Evolutionary conservation across 352 stramenopile genomes (phyloP).

Genomic region (Pythium vanterpoolii): DNA sequence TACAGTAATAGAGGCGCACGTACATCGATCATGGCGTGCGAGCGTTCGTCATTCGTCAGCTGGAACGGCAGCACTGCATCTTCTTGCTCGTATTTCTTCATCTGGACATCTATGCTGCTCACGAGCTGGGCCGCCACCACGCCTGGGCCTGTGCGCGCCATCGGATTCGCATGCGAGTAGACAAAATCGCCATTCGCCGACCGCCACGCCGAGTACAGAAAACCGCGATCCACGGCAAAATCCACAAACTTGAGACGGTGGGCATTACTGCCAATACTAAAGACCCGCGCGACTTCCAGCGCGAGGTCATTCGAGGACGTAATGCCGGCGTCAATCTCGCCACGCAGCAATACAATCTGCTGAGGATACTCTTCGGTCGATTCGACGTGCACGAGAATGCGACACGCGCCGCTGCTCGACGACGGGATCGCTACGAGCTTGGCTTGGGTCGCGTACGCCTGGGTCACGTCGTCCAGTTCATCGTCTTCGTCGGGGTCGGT

Average conservation of each 20-base stretch:
- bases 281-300: constrained; percentile 50
- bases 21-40: constrained; percentile 43
- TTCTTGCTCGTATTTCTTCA: constrained; percentile 59
- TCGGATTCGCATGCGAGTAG: constrained; percentile 64
- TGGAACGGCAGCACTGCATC: constrained; percentile 59
- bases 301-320: constrained; percentile 33
- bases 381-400: constrained; percentile 64
- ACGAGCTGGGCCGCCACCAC: constrained; percentile 49
- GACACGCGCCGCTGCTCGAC: constrained; percentile 55
- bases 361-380: constrained; percentile 49
- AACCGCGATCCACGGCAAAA: constrained; percentile 65
- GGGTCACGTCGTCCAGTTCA: constrained; percentile 24
- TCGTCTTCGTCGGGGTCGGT: constrained; percentile 30
- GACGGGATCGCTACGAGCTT: constrained; percentile 58
- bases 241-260: constrained; percentile 65
- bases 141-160: constrained; percentile 60
- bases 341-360: constrained; percentile 58
- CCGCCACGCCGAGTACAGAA: constrained; percentile 70
- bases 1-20: constrained; percentile 5
- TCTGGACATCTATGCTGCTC: constrained; percentile 55
- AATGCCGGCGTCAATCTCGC: constrained; percentile 34
- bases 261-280: constrained; percentile 33
- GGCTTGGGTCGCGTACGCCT: constrained; percentile 40
- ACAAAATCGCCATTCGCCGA: constrained; percentile 55
- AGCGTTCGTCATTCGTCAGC: constrained; percentile 41